Percentiles rank a stretch among this genome's conserved stretches.
phyloP scores from a whole-genome alignment of 2,329 filamentous ascomycete species.

The Phialocephala sp. region DNA sequence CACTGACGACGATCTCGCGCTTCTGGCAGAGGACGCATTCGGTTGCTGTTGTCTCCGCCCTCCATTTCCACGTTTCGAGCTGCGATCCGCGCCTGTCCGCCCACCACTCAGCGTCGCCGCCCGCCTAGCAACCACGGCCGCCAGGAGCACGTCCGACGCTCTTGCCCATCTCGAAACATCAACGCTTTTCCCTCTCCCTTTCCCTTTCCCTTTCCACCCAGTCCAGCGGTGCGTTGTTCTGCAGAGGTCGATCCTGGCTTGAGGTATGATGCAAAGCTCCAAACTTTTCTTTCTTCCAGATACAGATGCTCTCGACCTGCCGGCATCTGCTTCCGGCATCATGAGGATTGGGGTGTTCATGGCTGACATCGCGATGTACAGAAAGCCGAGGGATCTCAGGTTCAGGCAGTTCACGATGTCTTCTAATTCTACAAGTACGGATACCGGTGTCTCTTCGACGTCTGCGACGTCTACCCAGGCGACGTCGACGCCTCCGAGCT shows the following conservation, averaged over 20 bases:
- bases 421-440: conserved; percentile 39
- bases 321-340: background rate
- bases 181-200: background rate
- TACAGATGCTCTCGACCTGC: background rate
- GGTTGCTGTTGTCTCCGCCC: conserved; percentile 36
- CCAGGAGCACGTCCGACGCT: conserved; percentile 27
- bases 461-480: conserved; percentile 27
- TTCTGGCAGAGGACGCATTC: conserved; percentile 39
- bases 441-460: conserved; percentile 30
- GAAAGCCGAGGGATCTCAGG: conserved; percentile 32
- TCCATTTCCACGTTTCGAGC: conserved; percentile 13
- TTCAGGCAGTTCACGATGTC: conserved; percentile 38
- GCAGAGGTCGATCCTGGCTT: conserved; percentile 18
- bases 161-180: conserved; percentile 34
- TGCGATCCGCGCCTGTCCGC: background rate
- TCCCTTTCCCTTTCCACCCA: conserved; percentile 13
- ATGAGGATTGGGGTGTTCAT: conserved; percentile 16
- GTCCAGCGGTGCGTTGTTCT: conserved; percentile 1
- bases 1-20: conserved; percentile 13
- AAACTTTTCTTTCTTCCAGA: conserved; percentile 10
- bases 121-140: background rate
- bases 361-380: conserved; percentile 35
- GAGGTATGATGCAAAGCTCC: conserved; percentile 33
- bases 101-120: background rate
- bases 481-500: conserved; percentile 27